Evolutionary conservation across 163 green algal species (phyloP).

Genomic region (Coccomyxa subellipsoidea): DNA sequence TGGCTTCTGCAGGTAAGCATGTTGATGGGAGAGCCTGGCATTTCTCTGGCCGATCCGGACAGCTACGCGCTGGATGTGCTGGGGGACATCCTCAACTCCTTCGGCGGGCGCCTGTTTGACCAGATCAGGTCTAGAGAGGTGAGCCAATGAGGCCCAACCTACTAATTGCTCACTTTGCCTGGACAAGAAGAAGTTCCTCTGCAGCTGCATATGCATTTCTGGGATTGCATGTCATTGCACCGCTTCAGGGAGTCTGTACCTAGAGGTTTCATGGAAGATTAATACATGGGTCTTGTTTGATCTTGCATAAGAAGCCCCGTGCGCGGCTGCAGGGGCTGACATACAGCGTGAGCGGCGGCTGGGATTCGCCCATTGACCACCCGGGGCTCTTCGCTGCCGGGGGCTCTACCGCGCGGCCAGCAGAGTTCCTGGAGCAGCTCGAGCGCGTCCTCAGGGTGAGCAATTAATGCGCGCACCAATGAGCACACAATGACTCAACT

Average conservation of each 20-base stretch:
- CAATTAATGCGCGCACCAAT: too few species aligned
- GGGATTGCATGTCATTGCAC: too few species aligned
- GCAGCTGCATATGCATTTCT: too few species aligned
- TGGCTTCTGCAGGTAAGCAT: slow-evolving; percentile 70
- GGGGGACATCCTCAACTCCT: slow-evolving; percentile 74
- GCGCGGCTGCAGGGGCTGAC: slow-evolving; percentile 74
- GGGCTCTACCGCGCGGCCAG: slow-evolving; percentile 55
- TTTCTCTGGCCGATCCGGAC: slow-evolving; percentile 70
- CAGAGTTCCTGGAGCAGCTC: slow-evolving; percentile 54
- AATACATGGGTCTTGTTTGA: too few species aligned
- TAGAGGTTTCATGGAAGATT: too few species aligned
- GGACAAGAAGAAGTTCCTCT: background rate
- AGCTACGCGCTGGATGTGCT: slow-evolving; percentile 71
- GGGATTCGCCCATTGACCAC: slow-evolving; percentile 67
- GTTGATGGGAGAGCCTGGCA: slow-evolving; percentile 61
- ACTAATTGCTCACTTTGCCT: background rate
- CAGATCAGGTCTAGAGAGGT: slow-evolving; percentile 65
- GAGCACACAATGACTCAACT: background rate
- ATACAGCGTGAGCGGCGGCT: slow-evolving; percentile 71
- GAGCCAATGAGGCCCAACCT: background rate
- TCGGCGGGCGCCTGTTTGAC: slow-evolving; percentile 87
- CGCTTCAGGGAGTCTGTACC: too few species aligned
- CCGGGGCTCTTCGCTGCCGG: slow-evolving; percentile 70
- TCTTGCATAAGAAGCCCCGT: background rate
- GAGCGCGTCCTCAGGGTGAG: slow-evolving; percentile 37